phyloP scores from a whole-genome alignment of 2,329 filamentous ascomycete genomes.

The Trichophyton schoenleinii region DNA sequence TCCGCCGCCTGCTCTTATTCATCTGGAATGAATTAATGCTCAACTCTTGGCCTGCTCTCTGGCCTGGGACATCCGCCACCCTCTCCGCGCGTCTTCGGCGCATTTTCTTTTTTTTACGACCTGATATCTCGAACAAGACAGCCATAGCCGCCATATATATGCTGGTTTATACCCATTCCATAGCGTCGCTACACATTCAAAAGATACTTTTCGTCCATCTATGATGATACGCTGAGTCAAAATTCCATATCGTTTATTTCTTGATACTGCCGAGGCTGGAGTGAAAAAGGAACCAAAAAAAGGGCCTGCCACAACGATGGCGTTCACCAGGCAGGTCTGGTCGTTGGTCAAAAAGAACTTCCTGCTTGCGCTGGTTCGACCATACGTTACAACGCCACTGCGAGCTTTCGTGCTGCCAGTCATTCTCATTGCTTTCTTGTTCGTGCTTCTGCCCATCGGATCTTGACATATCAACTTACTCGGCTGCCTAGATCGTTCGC shows the following conservation, averaged over 20 bases:
- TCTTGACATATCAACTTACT: background rate
- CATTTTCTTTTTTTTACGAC: background rate
- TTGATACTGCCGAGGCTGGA: background rate
- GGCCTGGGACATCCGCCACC: background rate
- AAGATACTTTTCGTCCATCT: background rate
- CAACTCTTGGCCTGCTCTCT: background rate
- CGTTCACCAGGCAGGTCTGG: conserved; percentile 41
- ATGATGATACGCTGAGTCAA: background rate
- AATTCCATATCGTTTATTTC: background rate
- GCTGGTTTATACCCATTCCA: background rate
- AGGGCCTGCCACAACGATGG: conserved; percentile 5
- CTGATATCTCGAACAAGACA: background rate
- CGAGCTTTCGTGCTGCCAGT: conserved; percentile 46
- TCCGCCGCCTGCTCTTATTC: background rate
- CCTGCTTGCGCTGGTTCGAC: conserved; percentile 41
- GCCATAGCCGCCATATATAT: background rate
- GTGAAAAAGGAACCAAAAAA: background rate
- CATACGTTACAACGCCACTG: conserved; percentile 42
- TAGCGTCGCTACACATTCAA: background rate
- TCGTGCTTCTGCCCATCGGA: conserved; percentile 6
- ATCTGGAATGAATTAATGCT: too few species aligned
- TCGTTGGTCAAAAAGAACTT: conserved; percentile 47
- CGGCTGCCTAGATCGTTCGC: conserved; percentile 46
- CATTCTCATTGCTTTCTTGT: conserved; percentile 39
- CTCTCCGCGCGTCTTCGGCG: background rate